Conservation (phyloP, 2,329 filamentous ascomycete species). For the Xylariaceae sp. region DNA sequence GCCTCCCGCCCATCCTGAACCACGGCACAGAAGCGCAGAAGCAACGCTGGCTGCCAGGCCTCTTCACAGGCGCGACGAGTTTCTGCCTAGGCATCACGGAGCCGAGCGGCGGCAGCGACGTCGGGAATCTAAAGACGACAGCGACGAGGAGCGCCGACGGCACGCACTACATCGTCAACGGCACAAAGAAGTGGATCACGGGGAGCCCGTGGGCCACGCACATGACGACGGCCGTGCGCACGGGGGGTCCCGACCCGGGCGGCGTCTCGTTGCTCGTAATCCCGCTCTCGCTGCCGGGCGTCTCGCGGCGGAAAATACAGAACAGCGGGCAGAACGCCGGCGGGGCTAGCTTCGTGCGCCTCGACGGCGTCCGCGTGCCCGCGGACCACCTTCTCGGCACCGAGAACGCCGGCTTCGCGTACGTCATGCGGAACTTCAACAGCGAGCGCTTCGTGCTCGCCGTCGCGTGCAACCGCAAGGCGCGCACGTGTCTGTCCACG, state of each 20-base stretch:
- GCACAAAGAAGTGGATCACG: constrained; percentile 64
- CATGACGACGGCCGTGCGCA: constrained; percentile 58
- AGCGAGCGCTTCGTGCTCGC: constrained; percentile 55
- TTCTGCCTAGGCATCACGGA: constrained; percentile 33
- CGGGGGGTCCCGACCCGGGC: constrained; percentile 46
- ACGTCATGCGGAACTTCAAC: constrained; percentile 45
- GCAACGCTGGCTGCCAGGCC: constrained; percentile 33
- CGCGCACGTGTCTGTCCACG: constrained; percentile 49
- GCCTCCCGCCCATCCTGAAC: constrained; percentile 26
- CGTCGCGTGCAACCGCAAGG: constrained; percentile 51
- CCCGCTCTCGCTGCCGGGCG: constrained; percentile 43
- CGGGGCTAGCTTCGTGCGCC: constrained; percentile 52
- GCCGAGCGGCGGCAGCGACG: constrained; percentile 52
- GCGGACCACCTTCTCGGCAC: constrained; percentile 48
- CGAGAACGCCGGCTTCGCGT: constrained; percentile 48
- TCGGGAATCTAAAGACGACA: constrained; percentile 57
- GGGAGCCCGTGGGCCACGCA: constrained; percentile 58
- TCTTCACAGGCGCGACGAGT: constrained; percentile 48
- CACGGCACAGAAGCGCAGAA: constrained; percentile 29
- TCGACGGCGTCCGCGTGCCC: constrained; percentile 51
- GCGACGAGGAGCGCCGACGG: constrained; percentile 43
- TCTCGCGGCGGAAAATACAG: constrained; percentile 49
- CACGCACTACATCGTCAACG: constrained; percentile 55
- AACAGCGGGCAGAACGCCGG: constrained; percentile 64
- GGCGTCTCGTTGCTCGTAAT: constrained; percentile 56